These are phyloP conservation scores for Yarrowia alimentaria DNA, from an alignment of 805 yeast species.

Conservation along the genomic window DNA sequence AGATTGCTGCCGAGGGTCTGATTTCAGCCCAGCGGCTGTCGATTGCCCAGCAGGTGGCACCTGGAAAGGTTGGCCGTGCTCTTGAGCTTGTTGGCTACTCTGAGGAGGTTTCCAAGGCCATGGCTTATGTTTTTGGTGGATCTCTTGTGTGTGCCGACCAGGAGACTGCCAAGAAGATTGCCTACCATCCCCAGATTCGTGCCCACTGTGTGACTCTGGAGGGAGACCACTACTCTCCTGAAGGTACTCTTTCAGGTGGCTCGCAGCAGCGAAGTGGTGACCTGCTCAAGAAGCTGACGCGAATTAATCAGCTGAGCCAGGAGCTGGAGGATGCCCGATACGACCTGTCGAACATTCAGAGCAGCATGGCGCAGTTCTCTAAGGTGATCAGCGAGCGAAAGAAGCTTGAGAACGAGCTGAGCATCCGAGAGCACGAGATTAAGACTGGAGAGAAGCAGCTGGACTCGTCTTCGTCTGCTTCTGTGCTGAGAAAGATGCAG, in stretches of 20 bases:
- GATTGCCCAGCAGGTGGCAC: constrained; percentile 73
- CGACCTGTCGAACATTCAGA: constrained; percentile 45
- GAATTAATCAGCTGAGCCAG: constrained; percentile 50
- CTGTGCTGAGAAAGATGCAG: constrained; percentile 37
- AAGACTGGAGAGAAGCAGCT: constrained; percentile 35
- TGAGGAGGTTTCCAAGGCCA: constrained; percentile 67
- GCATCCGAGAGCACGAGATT: constrained; percentile 39
- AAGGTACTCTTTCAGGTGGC: constrained; percentile 96
- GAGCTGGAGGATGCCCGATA: constrained; percentile 45
- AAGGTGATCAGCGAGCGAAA: constrained; percentile 33
- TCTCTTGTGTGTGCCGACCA: constrained; percentile 88
- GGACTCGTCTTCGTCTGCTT: constrained; percentile 31
- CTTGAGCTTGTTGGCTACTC: constrained; percentile 75
- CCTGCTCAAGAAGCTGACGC: constrained; percentile 62
- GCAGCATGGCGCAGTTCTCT: constrained; percentile 46
- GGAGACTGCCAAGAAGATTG: constrained; percentile 81
- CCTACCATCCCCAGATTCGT: constrained; percentile 77
- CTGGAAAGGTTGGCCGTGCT: constrained; percentile 87
- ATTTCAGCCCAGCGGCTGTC: constrained; percentile 53
- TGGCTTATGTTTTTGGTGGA: constrained; percentile 88
- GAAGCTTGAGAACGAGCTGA: constrained; percentile 35
- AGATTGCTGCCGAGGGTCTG: constrained; percentile 59
- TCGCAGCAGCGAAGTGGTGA: constrained; percentile 57
- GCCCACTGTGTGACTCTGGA: constrained; percentile 83
- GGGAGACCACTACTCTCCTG: constrained; percentile 95